These are phyloP conservation scores for Mycena amicta DNA, from an alignment of 768 basidiomycete genomes.

Conservation along the genomic window DNA sequence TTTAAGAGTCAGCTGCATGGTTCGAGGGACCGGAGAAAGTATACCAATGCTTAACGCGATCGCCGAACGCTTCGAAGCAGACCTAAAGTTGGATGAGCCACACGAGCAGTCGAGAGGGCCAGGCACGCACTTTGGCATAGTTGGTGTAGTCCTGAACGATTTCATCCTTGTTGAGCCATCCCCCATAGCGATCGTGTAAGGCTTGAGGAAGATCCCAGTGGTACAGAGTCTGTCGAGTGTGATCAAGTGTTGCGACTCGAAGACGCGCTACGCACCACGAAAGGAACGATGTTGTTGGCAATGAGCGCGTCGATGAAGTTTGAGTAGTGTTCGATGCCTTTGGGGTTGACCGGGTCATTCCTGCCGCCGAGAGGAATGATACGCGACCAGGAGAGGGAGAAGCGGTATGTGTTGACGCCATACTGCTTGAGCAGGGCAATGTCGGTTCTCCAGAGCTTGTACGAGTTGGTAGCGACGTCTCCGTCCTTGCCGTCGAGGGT, in stretches of 20 bases:
- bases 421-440: slow-evolving; percentile 61
- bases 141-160: slow-evolving; percentile 65
- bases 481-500: slow-evolving; percentile 68
- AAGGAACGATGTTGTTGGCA: slow-evolving; percentile 63
- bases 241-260: background rate
- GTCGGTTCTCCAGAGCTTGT: slow-evolving; percentile 69
- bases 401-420: slow-evolving; percentile 73
- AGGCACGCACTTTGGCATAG: slow-evolving; percentile 56
- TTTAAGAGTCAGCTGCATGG: slow-evolving; percentile 4
- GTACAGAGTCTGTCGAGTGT: slow-evolving; percentile 56
- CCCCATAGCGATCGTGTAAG: slow-evolving; percentile 72
- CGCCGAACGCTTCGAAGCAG: slow-evolving; percentile 76
- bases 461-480: slow-evolving; percentile 73
- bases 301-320: slow-evolving; percentile 70
- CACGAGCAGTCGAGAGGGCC: background rate
- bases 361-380: slow-evolving; percentile 75
- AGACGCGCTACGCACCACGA: slow-evolving; percentile 52
- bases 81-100: slow-evolving; percentile 38
- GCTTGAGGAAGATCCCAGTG: slow-evolving; percentile 82
- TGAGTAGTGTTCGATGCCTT: slow-evolving; percentile 71
- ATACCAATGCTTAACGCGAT: slow-evolving; percentile 75
- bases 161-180: slow-evolving; percentile 75
- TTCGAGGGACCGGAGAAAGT: slow-evolving; percentile 19
- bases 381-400: slow-evolving; percentile 77
- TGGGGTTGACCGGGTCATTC: slow-evolving; percentile 70